phyloP scores from a whole-genome alignment of 2,329 filamentous ascomycete genomes.

The Aureobasidium vineae region DNA sequence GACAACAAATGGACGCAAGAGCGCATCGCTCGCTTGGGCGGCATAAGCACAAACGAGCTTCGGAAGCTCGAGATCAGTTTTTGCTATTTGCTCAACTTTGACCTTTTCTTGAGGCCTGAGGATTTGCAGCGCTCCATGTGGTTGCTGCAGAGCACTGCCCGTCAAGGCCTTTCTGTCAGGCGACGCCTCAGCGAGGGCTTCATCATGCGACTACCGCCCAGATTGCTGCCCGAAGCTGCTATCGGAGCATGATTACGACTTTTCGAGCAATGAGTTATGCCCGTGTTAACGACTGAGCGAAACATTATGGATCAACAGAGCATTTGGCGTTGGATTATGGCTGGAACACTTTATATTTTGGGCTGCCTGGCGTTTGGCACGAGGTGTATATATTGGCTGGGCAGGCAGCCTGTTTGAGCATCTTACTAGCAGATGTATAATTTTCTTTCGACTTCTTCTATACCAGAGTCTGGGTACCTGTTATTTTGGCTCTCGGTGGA shows the following conservation, averaged over 20 bases:
- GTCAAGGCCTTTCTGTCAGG: constrained; percentile 32
- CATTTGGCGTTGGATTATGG: constrained; percentile 16
- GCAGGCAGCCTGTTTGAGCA: not conserved
- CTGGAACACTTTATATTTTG: not conserved
- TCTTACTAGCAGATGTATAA: not conserved
- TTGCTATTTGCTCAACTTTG: constrained; percentile 70
- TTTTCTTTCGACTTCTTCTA: not conserved
- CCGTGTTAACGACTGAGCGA: not conserved
- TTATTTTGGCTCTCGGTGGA: not conserved
- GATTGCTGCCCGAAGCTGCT: constrained; percentile 20
- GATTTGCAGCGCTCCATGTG: constrained; percentile 39
- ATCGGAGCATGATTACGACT: constrained; percentile 19
- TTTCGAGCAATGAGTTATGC: not conserved
- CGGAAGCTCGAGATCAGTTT: constrained; percentile 78
- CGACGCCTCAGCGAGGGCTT: constrained; percentile 36
- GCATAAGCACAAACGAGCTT: constrained; percentile 78
- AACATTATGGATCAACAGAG: constrained; percentile 6
- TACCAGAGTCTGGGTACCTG: not conserved
- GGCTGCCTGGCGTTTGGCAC: constrained; percentile 4
- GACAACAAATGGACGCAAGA: constrained; percentile 84
- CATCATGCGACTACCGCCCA: constrained; percentile 35
- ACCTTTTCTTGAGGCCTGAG: constrained; percentile 51
- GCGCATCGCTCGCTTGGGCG: constrained; percentile 82
- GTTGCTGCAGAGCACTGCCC: constrained; percentile 38
- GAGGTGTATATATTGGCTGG: constrained; percentile 19